phyloP scores from a whole-genome alignment of 345 rosid species.

The Adansonia digitata region DNA sequence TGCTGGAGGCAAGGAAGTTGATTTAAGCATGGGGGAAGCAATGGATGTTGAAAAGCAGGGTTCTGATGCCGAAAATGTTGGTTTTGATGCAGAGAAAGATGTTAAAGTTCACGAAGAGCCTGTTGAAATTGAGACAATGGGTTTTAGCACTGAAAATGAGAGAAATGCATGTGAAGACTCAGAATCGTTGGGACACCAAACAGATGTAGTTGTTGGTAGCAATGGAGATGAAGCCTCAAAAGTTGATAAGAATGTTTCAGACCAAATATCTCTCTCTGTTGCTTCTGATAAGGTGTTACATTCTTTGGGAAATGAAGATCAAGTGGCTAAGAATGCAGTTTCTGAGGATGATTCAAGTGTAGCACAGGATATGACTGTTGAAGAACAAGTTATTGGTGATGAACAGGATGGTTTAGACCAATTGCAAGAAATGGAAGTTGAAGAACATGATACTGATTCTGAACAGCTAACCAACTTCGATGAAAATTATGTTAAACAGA shows the following conservation, averaged over 20 bases:
- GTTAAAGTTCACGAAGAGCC: constrained; percentile 13
- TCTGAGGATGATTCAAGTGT: neutral
- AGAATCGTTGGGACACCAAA: constrained; percentile 2
- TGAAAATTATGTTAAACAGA: constrained; percentile 20
- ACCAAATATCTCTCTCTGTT: neutral
- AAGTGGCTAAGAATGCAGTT: neutral
- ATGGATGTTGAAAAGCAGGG: constrained; percentile 14
- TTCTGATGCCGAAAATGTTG: constrained; percentile 15
- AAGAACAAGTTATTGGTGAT: constrained; percentile 25
- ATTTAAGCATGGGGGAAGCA: constrained; percentile 11
- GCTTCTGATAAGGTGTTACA: constrained; percentile 6
- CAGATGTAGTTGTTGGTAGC: neutral
- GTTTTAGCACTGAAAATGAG: constrained; percentile 4
- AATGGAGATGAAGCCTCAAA: constrained; percentile 10
- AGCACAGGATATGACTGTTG: constrained; percentile 19
- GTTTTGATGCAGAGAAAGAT: constrained; percentile 12
- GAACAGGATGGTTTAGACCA: constrained; percentile 27
- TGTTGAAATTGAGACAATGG: neutral
- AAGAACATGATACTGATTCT: constrained; percentile 27
- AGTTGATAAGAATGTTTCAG: neutral
- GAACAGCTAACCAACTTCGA: constrained; percentile 21
- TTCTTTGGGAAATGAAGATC: constrained; percentile 9
- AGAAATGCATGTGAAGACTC: constrained; percentile 5
- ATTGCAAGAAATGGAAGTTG: constrained; percentile 36
- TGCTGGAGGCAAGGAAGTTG: constrained; percentile 12